Base-by-base conservation (phyloP, 2,329 filamentous ascomycete genomes). In the Grosmannia huntii region DNA sequence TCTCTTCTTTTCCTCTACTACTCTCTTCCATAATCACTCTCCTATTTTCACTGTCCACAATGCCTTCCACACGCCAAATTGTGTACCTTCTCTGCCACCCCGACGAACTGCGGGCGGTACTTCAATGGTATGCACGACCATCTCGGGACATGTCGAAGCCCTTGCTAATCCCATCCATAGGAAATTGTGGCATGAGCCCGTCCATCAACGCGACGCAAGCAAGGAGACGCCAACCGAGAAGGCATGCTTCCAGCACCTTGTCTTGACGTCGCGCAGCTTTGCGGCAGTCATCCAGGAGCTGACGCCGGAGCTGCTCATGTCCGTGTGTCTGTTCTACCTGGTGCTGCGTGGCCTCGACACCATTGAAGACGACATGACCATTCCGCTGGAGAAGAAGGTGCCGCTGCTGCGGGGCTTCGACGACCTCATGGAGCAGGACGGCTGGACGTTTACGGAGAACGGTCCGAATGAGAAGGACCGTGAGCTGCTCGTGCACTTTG, bases 361-460 rank as follows among this genome's bases (percentile, higher is more conserved):
- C n/a, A 89, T 99, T 61, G 94, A 99, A 74, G 94, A 99, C 77
- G 94, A 99, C 72, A 97, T 96, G 84, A 95, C 90, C 5, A 86
- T 99, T 61, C 77, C 86, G 3, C 75, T 92, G 46, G 79, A 82
- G 63, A 85, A 81, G 68, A 99, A 99, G 75, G 87, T 95, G 68
- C 90, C 90, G 2, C 73, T 96, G 59, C 77, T 99, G 61, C 84
- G 92, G 62, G 78, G 86, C 53, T 99, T 99, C 72, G 77, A 95
- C 69, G 75, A 86, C 58, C 79, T 86, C 63, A 79, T 97, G 67
- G 85, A 90, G 64, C 73, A 86, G 63, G 89, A 95, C 63, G 91
- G 90, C 57, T 99, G 94, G 94, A 95, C 82, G 6, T 99, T 91
- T 69, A 81, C 82, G 59, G 89, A 84, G 59, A 96, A 89, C 67